Percentiles rank a stretch among this genome's conserved stretches.
phyloP scores from a whole-genome alignment of 805 yeast genomes.

The Lipomyces yamanashiensis region DNA sequence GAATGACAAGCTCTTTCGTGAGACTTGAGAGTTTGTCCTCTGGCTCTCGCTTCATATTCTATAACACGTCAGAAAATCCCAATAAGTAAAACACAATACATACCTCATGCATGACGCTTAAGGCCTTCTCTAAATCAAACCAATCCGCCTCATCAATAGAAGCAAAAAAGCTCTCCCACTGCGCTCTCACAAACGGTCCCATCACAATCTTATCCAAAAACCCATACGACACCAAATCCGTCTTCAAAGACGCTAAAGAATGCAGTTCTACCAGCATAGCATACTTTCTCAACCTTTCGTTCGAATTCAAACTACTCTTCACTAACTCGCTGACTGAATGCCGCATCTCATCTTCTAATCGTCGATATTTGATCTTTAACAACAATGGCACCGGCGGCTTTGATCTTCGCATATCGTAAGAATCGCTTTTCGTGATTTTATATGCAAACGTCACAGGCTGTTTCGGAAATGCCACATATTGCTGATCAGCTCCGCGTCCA shows the following conservation, averaged over 20 bases:
- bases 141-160: conserved; percentile 23
- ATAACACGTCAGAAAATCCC: neutral
- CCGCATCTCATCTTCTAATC: conserved; percentile 34
- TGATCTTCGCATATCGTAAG: neutral
- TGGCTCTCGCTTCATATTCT: conserved; percentile 29
- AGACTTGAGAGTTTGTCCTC: conserved; percentile 29
- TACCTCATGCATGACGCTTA: conserved; percentile 14
- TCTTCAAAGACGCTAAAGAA: conserved; percentile 8
- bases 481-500: conserved; percentile 34
- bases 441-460: conserved; percentile 71
- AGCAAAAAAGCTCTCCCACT: conserved; percentile 20
- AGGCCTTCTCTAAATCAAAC: neutral
- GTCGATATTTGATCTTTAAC: conserved; percentile 45
- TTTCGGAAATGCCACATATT: conserved; percentile 63
- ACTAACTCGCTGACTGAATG: conserved; percentile 30
- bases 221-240: conserved; percentile 28
- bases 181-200: conserved; percentile 15
- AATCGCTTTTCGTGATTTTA: conserved; percentile 48
- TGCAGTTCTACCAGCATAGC: conserved; percentile 19
- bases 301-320: conserved; percentile 11
- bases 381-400: conserved; percentile 25
- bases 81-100: neutral
- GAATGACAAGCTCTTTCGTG: conserved; percentile 49
- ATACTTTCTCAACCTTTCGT: conserved; percentile 7
- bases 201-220: conserved; percentile 21